phyloP scores from a whole-genome alignment of 495 filamentous ascomycete genomes.

The Monascus purpureus region DNA sequence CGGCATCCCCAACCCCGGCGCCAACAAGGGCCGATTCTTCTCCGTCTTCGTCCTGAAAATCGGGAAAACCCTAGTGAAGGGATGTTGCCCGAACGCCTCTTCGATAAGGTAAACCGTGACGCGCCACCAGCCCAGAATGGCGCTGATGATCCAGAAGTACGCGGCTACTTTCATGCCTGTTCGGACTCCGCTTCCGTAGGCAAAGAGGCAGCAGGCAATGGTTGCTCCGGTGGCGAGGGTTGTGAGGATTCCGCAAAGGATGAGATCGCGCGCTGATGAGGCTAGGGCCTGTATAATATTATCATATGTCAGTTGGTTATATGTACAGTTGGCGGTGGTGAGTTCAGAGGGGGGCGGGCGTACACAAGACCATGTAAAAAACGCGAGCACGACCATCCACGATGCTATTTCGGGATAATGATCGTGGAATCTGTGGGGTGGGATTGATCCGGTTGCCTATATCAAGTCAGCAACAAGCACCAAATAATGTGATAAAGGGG shows the following conservation, averaged over 20 bases:
- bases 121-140: constrained; percentile 1
- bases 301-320: background rate
- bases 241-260: background rate
- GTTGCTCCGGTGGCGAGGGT: background rate
- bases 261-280: background rate
- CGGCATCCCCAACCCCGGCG: background rate
- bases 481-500: too few relatives aligned
- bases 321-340: background rate
- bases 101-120: background rate
- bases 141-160: background rate
- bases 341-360: too few relatives aligned
- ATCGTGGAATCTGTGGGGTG: background rate
- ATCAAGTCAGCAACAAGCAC: too few relatives aligned
- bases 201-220: constrained; percentile 1
- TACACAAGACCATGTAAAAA: constrained; percentile 1
- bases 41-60: background rate
- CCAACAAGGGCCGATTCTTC: background rate
- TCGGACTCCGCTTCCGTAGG: background rate
- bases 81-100: background rate
- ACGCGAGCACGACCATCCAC: background rate
- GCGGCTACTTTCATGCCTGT: constrained; percentile 1
- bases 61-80: background rate
- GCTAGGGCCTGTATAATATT: background rate
- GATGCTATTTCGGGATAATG: background rate
- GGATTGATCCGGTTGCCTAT: background rate